These are phyloP conservation scores for Dendrobium catenatum DNA, from an alignment of 106 monocot genomes.

Conservation along the genomic window DNA sequence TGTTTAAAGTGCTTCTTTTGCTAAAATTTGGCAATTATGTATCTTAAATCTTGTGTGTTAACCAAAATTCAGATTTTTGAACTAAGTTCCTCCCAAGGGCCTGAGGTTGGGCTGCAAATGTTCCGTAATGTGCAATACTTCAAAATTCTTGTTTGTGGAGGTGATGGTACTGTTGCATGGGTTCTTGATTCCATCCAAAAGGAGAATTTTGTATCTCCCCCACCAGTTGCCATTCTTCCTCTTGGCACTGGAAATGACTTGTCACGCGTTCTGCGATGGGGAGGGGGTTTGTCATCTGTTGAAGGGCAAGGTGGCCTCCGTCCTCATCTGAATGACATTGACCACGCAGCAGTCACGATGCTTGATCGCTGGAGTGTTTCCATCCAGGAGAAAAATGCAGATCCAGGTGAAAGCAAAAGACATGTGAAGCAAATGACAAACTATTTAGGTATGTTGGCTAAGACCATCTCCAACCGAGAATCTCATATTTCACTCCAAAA, in stretches of 20 bases:
- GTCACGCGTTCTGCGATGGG: conserved; percentile 77
- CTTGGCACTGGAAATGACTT: conserved; percentile 95
- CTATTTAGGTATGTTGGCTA: conserved; percentile 56
- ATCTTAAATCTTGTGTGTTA: neutral
- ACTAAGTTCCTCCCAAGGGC: conserved; percentile 63
- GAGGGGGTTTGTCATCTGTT: conserved; percentile 73
- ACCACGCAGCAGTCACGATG: conserved; percentile 79
- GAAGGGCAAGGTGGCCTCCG: conserved; percentile 58
- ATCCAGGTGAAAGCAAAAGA: conserved; percentile 17
- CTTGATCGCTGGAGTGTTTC: conserved; percentile 86
- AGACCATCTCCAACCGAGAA: too few species aligned
- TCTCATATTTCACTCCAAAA: too few species aligned
- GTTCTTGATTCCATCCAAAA: conserved; percentile 90
- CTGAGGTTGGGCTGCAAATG: conserved; percentile 73
- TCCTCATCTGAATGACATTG: conserved; percentile 52
- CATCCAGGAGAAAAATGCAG: conserved; percentile 41
- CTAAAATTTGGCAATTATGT: neutral
- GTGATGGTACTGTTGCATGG: conserved; percentile 92
- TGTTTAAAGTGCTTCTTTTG: neutral
- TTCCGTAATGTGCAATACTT: conserved; percentile 63
- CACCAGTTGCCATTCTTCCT: conserved; percentile 92
- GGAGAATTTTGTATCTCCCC: conserved; percentile 85
- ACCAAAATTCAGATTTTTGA: conserved; percentile 61
- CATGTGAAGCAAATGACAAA: conserved; percentile 74
- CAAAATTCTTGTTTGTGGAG: conserved; percentile 89